These are phyloP conservation scores for Didymosphaeria variabile DNA, from an alignment of 2,329 filamentous ascomycete species.

Conservation along the genomic window DNA sequence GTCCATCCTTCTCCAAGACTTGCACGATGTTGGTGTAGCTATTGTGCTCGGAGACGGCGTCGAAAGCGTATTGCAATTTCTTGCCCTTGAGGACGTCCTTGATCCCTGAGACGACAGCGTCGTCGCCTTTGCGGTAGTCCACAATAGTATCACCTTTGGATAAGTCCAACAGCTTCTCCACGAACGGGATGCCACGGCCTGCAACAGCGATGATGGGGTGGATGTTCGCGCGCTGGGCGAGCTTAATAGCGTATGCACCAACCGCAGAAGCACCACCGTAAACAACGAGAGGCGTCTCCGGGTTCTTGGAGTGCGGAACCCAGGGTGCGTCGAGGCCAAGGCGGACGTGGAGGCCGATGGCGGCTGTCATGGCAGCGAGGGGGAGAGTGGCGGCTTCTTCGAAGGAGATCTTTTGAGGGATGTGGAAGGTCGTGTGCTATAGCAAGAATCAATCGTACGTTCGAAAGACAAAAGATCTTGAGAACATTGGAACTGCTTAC, in stretches of 20 bases:
- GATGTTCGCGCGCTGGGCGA: constrained; percentile 46
- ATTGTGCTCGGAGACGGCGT: constrained; percentile 64
- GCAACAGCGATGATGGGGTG: constrained; percentile 41
- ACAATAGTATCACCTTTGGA: constrained; percentile 43
- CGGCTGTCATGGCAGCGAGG: constrained; percentile 54
- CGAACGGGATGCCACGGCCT: constrained; percentile 32
- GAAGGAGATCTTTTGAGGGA: constrained; percentile 36
- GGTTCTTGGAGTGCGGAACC: constrained; percentile 19
- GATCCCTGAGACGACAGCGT: constrained; percentile 51
- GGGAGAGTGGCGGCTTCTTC: constrained; percentile 54
- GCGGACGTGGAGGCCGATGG: constrained; percentile 51
- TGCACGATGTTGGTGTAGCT: constrained; percentile 44
- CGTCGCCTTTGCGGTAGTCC: constrained; percentile 63
- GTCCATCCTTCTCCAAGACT: constrained; percentile 45
- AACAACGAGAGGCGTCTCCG: constrained; percentile 38
- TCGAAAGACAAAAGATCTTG: not conserved
- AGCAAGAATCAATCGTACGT: not conserved
- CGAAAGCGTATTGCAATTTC: constrained; percentile 62
- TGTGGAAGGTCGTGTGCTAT: constrained; percentile 62
- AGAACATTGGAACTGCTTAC: not conserved
- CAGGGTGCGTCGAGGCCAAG: constrained; percentile 52
- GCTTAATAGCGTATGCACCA: constrained; percentile 47
- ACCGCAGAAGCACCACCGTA: constrained; percentile 50
- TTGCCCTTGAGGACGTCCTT: constrained; percentile 53
- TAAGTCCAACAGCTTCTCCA: constrained; percentile 41